A percentile compares a stretch with the other conserved stretches of the same genome.
These are phyloP conservation scores for Didymella lethalis DNA, from an alignment of 2,329 filamentous ascomycete genomes.

Conservation along the genomic window DNA sequence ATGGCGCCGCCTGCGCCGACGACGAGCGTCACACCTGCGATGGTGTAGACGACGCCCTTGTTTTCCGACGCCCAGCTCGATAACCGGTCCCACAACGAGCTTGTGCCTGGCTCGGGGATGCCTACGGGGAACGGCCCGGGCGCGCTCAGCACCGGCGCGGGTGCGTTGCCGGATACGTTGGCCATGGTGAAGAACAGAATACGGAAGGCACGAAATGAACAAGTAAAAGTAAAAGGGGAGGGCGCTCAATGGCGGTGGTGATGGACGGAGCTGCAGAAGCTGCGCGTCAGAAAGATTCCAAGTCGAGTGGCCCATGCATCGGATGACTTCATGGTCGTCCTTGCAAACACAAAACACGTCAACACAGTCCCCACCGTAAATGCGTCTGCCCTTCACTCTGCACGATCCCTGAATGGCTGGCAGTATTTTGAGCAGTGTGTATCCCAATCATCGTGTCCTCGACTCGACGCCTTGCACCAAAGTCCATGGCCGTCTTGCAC, in stretches of 20 bases:
- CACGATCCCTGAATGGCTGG: not conserved
- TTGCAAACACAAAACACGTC: slow-evolving; percentile 15
- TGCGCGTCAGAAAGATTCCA: slow-evolving; percentile 19
- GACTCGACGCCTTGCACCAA: not conserved
- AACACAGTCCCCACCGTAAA: slow-evolving; percentile 14
- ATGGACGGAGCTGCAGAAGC: slow-evolving; percentile 16
- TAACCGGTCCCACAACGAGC: slow-evolving; percentile 86
- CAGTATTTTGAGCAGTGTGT: not conserved
- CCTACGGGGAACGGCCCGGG: slow-evolving; percentile 49
- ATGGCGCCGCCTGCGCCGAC: slow-evolving; percentile 90
- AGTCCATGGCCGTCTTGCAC: slow-evolving; percentile 1
- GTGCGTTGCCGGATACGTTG: slow-evolving; percentile 35
- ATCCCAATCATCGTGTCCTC: not conserved
- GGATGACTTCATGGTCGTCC: slow-evolving; percentile 17
- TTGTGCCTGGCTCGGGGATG: slow-evolving; percentile 59
- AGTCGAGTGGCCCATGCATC: slow-evolving; percentile 23
- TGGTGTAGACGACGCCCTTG: slow-evolving; percentile 94
- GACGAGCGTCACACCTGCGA: slow-evolving; percentile 91
- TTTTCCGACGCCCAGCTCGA: slow-evolving; percentile 94
- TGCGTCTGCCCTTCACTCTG: not conserved
- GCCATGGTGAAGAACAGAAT: slow-evolving; percentile 37
- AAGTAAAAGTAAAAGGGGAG: slow-evolving; percentile 9
- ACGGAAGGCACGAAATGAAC: slow-evolving; percentile 16
- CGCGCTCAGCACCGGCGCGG: slow-evolving; percentile 38
- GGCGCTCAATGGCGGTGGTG: slow-evolving; percentile 31